Evolutionary conservation across 768 basidiomycete genomes (phyloP), one percentile per base, ranked within the genome.

Genomic region (Boletus reticulatus): DNA sequence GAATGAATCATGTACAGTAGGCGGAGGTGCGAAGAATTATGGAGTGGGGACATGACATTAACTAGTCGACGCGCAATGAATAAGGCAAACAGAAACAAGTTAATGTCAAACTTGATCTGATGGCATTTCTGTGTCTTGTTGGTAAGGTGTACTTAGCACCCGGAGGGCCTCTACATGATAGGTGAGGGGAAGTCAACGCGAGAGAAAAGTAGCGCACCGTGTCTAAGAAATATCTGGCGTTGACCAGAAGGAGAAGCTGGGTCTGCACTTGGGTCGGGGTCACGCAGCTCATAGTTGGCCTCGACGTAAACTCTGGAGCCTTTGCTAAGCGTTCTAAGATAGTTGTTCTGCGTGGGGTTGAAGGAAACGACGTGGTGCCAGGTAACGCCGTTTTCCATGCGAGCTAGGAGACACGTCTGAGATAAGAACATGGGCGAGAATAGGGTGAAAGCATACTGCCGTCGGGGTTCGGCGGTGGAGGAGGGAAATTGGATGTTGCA

Each of bases 331-430:
- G 73, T 83, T 55, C 74, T 77, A 36, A 95, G 80, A 63, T 81
- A 90, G 55, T 76, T 82, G 60, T 85, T 86, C n/a, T 82, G 63
- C 39, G 43, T 5, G 9, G 83, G 78, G n/a, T 74, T 73, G 77
- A 94, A 94, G 24, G 87, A 92, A 46, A 92, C 64, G 46, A 95
- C 62, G 43, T 84, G 76, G 65, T 94, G 92, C 83, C 86, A 95
- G 22, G 88, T 87, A 9, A 88, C 79, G 14, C 73, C 76, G 6
- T 77, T 61, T 27, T 77, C 75, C 13, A 71, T 66, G 45, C 84
- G 82, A 61, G 79, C 88, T 90, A 47, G n/a, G 48, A 45, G 19
- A 45, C 13, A 37, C 22, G 19, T 52, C 16, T 4, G n/a, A 17
- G 37, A 20, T 41, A 39, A 55, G 50, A 38, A 6, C 59, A 52